A percentile compares a stretch with the other conserved stretches of the same genome.
Conservation (phyloP, 2,329 filamentous ascomycete species). For the Chaetomium strumarium region DNA sequence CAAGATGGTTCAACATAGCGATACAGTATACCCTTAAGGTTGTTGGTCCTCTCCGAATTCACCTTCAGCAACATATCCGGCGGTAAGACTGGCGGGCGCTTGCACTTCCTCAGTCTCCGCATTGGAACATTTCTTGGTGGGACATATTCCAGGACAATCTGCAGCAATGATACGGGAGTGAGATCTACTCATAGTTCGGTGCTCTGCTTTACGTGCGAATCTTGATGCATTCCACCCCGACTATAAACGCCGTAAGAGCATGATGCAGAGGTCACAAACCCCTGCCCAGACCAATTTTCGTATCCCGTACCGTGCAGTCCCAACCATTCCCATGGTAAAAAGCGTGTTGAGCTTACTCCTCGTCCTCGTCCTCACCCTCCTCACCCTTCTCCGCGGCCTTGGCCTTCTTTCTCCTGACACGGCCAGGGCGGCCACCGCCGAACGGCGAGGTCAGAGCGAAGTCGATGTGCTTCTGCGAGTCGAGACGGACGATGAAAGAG, state of each 20-base stretch:
- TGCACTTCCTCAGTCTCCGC: no score
- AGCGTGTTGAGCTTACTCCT: slow-evolving; percentile 48
- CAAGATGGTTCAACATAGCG: not conserved
- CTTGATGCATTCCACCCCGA: slow-evolving; percentile 24
- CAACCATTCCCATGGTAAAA: slow-evolving; percentile 19
- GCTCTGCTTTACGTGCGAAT: slow-evolving; percentile 19
- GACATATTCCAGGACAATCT: not conserved
- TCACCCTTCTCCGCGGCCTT: slow-evolving; percentile 85
- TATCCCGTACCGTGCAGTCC: slow-evolving; percentile 23
- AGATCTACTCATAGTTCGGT: slow-evolving; percentile 15
- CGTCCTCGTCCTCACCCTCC: slow-evolving; percentile 81
- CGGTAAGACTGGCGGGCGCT: no score
- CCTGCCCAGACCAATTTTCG: slow-evolving; percentile 24
- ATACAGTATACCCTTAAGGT: not conserved
- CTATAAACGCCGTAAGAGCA: slow-evolving; percentile 26
- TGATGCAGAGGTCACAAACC: slow-evolving; percentile 22
- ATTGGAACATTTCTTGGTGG: no score
- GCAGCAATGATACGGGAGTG: not conserved
- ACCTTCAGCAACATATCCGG: not conserved
- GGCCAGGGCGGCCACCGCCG: slow-evolving; percentile 92
- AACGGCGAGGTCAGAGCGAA: slow-evolving; percentile 97
- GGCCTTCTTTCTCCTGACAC: slow-evolving; percentile 99
- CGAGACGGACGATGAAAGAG: slow-evolving; percentile 98
- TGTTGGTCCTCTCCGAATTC: slow-evolving; percentile 11
- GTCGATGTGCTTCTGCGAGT: slow-evolving; percentile 99